Evolutionary conservation across 352 stramenopile genomes (phyloP).

Genomic region (Thraustochytrium sp.): DNA sequence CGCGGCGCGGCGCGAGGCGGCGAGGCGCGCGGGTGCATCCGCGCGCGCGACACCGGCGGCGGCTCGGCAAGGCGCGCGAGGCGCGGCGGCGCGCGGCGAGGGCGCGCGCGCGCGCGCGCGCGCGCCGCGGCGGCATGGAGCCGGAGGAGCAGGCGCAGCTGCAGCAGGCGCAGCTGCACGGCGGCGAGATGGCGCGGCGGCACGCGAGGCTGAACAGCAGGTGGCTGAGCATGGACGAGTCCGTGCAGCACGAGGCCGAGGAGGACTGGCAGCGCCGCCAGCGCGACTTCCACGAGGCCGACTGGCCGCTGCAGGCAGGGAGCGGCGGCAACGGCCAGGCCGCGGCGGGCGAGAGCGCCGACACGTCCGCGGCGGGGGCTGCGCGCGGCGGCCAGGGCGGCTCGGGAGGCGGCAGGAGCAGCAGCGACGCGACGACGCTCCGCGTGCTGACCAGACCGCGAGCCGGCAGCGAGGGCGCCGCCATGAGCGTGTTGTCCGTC

Average conservation of each 20-base stretch:
- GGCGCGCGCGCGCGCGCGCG: too few relatives aligned
- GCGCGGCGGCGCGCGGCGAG: too few relatives aligned
- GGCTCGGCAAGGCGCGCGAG: too few relatives aligned
- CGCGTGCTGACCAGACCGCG: not conserved
- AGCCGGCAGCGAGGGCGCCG: not conserved
- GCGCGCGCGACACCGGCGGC: too few relatives aligned
- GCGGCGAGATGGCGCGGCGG: not conserved
- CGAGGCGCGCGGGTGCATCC: too few relatives aligned
- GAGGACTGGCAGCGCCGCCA: not conserved
- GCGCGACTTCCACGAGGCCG: not conserved
- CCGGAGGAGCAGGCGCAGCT: not conserved
- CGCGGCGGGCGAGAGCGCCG: too few relatives aligned
- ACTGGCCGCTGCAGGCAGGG: not conserved
- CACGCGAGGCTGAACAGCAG: constrained; percentile 10
- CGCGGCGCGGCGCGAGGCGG: too few relatives aligned
- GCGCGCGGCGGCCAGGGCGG: not conserved
- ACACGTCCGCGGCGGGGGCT: too few relatives aligned
- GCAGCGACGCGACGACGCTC: too few relatives aligned
- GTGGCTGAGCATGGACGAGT: constrained; percentile 25
- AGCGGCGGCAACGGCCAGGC: too few relatives aligned
- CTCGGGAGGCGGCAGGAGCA: too few relatives aligned
- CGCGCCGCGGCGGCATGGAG: too few relatives aligned
- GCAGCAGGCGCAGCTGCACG: not conserved
- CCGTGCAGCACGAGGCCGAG: not conserved
- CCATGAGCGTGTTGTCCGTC: not conserved